Evolutionary conservation across 345 rosid species (phyloP).

Genomic region (Litchi chinensis): DNA sequence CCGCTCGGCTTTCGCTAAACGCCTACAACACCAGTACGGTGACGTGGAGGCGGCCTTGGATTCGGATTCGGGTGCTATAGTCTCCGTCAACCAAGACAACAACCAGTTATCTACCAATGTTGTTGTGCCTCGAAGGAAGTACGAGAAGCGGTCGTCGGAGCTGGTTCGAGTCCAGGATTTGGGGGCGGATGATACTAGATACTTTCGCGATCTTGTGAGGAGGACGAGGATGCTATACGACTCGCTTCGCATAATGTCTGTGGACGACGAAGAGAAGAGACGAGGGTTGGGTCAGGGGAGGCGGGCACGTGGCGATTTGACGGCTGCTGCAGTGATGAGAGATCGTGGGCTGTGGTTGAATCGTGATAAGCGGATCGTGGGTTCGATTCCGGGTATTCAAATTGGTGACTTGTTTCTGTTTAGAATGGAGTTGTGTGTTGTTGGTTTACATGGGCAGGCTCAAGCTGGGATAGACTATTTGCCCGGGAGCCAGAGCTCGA

Average conservation of each 20-base stretch:
- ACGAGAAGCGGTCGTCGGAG: slow-evolving; percentile 58
- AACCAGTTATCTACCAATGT: slow-evolving; percentile 13
- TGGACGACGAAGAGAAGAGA: slow-evolving; percentile 47
- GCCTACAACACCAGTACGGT: slow-evolving; percentile 32
- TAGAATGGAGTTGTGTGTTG: slow-evolving; percentile 74
- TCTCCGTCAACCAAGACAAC: slow-evolving; percentile 36
- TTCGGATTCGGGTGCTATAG: slow-evolving; percentile 60
- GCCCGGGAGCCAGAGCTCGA: slow-evolving; percentile 63
- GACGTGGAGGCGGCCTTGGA: slow-evolving; percentile 41
- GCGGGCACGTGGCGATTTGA: slow-evolving; percentile 55
- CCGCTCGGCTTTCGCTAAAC: slow-evolving; percentile 58
- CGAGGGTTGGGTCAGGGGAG: slow-evolving; percentile 27
- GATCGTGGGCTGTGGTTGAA: slow-evolving; percentile 67
- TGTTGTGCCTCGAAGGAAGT: slow-evolving; percentile 30
- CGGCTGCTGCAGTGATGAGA: slow-evolving; percentile 64
- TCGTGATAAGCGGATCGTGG: slow-evolving; percentile 82
- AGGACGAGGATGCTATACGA: slow-evolving; percentile 69
- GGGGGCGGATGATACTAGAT: slow-evolving; percentile 49
- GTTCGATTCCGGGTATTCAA: slow-evolving; percentile 75
- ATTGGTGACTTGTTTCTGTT: slow-evolving; percentile 82
- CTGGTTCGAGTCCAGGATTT: slow-evolving; percentile 77
- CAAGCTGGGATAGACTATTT: slow-evolving; percentile 92
- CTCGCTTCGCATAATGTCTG: slow-evolving; percentile 52
- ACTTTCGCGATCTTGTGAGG: slow-evolving; percentile 64
- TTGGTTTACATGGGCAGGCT: slow-evolving; percentile 82